phyloP scores from a whole-genome alignment of 805 yeast species.

The Myxozyma lipomycoides region DNA sequence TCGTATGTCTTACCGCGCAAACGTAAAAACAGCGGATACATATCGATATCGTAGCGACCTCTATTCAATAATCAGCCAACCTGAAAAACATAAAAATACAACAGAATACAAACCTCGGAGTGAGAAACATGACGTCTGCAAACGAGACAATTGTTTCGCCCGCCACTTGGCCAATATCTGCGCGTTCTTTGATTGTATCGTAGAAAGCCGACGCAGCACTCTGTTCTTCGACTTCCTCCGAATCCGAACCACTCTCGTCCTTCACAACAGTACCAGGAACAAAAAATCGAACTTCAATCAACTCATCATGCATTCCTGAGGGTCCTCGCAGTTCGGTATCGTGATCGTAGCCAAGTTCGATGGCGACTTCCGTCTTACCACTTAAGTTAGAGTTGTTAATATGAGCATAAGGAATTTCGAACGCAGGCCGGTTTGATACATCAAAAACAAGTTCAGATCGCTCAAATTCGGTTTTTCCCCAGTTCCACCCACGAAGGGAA shows the following conservation, averaged over 20 bases:
- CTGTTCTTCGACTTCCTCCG: constrained; percentile 46
- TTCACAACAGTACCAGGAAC: constrained; percentile 75
- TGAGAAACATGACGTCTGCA: constrained; percentile 82
- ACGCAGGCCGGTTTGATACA: constrained; percentile 81
- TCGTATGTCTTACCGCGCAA: constrained; percentile 97
- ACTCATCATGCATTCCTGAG: constrained; percentile 76
- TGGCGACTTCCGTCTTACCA: constrained; percentile 88
- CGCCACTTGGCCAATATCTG: constrained; percentile 88
- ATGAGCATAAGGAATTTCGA: constrained; percentile 80
- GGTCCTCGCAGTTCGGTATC: constrained; percentile 45
- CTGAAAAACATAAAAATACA: neutral
- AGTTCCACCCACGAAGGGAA: constrained; percentile 96
- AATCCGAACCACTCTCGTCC: constrained; percentile 41
- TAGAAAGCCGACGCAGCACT: constrained; percentile 81
- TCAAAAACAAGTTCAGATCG: constrained; percentile 85
- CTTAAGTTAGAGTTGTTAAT: constrained; percentile 84
- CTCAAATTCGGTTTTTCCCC: constrained; percentile 94
- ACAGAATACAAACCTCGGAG: constrained; percentile 49
- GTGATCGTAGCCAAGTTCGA: constrained; percentile 62
- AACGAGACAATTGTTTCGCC: constrained; percentile 95
- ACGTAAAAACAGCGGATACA: constrained; percentile 81
- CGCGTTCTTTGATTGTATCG: constrained; percentile 86
- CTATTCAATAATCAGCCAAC: constrained; percentile 41
- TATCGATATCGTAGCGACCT: constrained; percentile 96
- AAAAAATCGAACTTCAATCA: constrained; percentile 90